A percentile compares a stretch with the other conserved stretches of the same genome.
phyloP scores from a whole-genome alignment of 768 basidiomycete genomes.

The Pisolithus sp. region DNA sequence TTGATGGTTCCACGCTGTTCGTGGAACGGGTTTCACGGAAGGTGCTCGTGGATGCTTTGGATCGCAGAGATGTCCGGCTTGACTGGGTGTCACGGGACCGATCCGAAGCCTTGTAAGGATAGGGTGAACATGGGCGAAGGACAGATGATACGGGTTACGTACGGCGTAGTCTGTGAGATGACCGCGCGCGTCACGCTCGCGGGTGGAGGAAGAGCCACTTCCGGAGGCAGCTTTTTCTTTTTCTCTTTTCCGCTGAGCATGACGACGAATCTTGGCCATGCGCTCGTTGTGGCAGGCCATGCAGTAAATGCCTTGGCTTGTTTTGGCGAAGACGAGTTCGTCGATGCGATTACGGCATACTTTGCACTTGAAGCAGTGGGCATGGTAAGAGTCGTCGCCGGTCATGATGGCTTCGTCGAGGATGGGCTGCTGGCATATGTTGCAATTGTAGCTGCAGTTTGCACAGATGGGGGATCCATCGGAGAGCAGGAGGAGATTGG shows the following conservation, averaged over 20 bases:
- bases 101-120: constrained; percentile 6
- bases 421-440: constrained; percentile 88
- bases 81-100: constrained; percentile 1
- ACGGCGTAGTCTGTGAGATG: constrained; percentile 38
- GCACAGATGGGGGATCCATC: constrained; percentile 97
- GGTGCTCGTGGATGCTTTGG: constrained; percentile 14
- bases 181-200: constrained; percentile 20
- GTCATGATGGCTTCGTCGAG: constrained; percentile 99
- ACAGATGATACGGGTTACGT: constrained; percentile 15
- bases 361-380: constrained; percentile 97
- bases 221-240: constrained; percentile 39
- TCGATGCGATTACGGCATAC: constrained; percentile 93
- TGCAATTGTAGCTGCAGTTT: constrained; percentile 92
- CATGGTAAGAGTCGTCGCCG: constrained; percentile 97
- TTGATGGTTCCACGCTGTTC: constrained; percentile 9
- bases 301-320: constrained; percentile 96
- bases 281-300: constrained; percentile 98
- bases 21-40: constrained; percentile 23
- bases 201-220: constrained; percentile 19
- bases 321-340: constrained; percentile 98
- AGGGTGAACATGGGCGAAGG: background rate
- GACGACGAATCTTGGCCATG: constrained; percentile 85
- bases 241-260: constrained; percentile 71
- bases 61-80: constrained; percentile 13
- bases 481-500: constrained; percentile 91